Conservation (phyloP, 805 yeast species). For the Yarrowia sp. region DNA sequence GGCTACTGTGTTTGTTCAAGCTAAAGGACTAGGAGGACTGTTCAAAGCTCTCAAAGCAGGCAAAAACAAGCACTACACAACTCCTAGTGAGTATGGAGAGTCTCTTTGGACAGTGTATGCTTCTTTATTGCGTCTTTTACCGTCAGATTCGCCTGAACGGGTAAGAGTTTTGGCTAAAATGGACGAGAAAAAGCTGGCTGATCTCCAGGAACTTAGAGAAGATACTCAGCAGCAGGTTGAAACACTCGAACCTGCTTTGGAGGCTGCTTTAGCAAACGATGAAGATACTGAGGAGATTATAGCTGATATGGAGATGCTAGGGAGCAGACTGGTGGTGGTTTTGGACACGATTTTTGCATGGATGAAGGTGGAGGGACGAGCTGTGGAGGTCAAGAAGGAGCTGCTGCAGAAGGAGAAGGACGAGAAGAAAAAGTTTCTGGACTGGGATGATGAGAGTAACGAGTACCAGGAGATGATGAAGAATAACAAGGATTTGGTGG, state of each 20-base stretch:
- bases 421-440: background rate
- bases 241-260: background rate
- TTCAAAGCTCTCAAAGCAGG: conserved; percentile 3
- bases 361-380: conserved; percentile 5
- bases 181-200: background rate
- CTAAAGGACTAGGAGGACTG: conserved; percentile 6
- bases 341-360: conserved; percentile 24
- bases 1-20: conserved; percentile 15
- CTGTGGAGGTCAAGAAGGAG: background rate
- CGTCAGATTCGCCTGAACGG: conserved; percentile 14
- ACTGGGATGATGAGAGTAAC: background rate
- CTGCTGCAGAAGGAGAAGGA: background rate
- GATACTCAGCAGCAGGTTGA: background rate
- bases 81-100: background rate
- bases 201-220: background rate
- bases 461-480: conserved; percentile 9
- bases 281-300: conserved; percentile 1
- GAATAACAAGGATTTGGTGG: background rate
- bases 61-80: conserved; percentile 11
- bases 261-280: background rate
- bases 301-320: background rate
- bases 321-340: background rate
- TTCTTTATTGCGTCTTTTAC: conserved; percentile 5
- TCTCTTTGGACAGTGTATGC: conserved; percentile 6
- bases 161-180: conserved; percentile 9